Evolutionary conservation across 2,329 filamentous ascomycete genomes (phyloP), one percentile per base, ranked within the genome.

Genomic region (Penicillium sp.): DNA sequence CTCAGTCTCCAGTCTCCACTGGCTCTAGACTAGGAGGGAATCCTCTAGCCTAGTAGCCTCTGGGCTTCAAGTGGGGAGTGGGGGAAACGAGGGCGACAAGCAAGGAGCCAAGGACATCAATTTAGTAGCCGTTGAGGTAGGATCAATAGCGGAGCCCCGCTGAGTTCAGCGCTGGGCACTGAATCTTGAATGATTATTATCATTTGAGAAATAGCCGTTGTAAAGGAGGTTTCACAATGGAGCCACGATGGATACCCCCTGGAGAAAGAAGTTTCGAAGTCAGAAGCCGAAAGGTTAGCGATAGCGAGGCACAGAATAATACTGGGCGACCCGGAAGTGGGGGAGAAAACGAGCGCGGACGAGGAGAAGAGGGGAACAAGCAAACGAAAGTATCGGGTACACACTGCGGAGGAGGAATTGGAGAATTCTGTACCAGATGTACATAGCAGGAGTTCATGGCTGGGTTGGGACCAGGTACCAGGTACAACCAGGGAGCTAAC

Each of bases 61-160:
- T 18, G 56, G 41, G n/a, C 52, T 55, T 36, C 39, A 58, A 55
- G 55, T 54, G 53, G 59, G 41, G n/a, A n/a, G n/a, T n/a, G n/a
- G n/a, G 55, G 47, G 35, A 2, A 16, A 43, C 6, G 40, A 35
- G 36, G 44, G 33, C 44, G 44, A 49, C 22, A 50, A 36, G 36
- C 6, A 6, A 27, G 24, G 18, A 54, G 13, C 33, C 33, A 46
- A 54, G 31, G 27, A n/a, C 35, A 47, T 39, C n/a, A 37, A 44
- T 36, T 14, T 44, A 51, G 49, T 51, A 51, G 36, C 19, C 49
- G 14, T 39, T 51, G 35, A 16, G 36, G 35, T 40, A 51, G 24
- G 22, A 18, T n/a, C 18, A 51, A 37, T 51, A 24, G 36, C 36
- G 22, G 19, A 9, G 33, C n/a, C n/a, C 35, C 27, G 19, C 33